Conservation (phyloP, 164 flowering plant species). For the Warburgia ugandensis region DNA sequence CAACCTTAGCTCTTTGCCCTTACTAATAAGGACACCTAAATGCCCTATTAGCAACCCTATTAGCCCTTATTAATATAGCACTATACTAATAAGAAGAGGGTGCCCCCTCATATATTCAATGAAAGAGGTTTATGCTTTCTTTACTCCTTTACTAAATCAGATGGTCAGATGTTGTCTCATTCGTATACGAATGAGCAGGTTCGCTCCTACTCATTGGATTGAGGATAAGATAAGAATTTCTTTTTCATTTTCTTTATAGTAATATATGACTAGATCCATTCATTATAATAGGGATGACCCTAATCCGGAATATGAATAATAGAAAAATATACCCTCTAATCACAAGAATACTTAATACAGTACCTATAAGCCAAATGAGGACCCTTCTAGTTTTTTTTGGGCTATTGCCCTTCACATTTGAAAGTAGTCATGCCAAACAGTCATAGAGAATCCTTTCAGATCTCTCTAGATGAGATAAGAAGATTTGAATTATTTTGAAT, state of each 20-base stretch:
- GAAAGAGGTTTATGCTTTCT: too few species aligned
- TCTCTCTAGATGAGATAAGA: neutral
- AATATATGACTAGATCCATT: neutral
- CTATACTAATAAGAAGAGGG: too few species aligned
- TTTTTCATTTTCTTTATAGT: neutral
- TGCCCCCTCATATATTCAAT: too few species aligned
- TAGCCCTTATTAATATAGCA: too few species aligned
- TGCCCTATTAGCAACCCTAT: too few species aligned
- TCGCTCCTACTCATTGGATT: neutral
- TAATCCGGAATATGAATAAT: neutral
- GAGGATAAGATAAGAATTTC: neutral
- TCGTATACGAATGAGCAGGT: too few species aligned
- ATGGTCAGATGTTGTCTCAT: too few species aligned
- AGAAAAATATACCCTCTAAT: too few species aligned
- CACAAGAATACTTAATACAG: neutral
- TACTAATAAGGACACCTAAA: too few species aligned
- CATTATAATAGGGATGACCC: neutral
- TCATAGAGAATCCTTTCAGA: neutral
- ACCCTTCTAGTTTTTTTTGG: neutral
- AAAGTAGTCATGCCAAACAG: neutral
- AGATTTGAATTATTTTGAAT: neutral
- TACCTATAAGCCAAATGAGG: neutral
- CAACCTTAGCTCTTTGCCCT: too few species aligned
- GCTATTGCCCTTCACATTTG: neutral
- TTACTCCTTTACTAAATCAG: too few species aligned